Evolutionary conservation across 345 rosid genomes (phyloP).

Genomic region (Eucalyptus curtisii): DNA sequence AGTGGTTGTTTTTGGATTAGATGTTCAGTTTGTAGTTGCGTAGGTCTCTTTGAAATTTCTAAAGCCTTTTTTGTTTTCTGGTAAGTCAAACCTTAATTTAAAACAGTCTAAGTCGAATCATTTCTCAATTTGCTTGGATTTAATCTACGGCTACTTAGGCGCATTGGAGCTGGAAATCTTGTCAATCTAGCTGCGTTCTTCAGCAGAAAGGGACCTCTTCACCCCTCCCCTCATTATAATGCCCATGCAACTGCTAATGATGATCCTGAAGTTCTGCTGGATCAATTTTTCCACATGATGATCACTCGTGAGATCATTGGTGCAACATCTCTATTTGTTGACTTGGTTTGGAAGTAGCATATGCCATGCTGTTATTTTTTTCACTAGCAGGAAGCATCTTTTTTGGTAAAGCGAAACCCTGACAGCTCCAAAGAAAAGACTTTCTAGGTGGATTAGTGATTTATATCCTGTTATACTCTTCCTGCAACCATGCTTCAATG

Average conservation of each 20-base stretch:
- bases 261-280: neutral
- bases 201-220: neutral
- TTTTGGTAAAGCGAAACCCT: neutral
- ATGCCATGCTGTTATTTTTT: neutral
- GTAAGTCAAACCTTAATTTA: neutral
- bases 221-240: neutral
- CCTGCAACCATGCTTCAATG: neutral
- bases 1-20: neutral
- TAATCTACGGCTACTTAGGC: neutral
- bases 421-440: neutral
- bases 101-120: neutral
- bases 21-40: neutral
- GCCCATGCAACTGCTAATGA: neutral
- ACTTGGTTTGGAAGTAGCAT: neutral
- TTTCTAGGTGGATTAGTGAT: neutral
- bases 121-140: neutral
- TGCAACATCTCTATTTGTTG: neutral
- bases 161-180: neutral
- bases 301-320: neutral
- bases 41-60: neutral
- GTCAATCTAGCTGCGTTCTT: neutral
- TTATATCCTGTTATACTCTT: neutral
- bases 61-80: neutral
- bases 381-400: neutral
- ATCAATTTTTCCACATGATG: neutral